phyloP scores from a whole-genome alignment of 2,329 filamentous ascomycete species.

The Tolypocladium tropicale region DNA sequence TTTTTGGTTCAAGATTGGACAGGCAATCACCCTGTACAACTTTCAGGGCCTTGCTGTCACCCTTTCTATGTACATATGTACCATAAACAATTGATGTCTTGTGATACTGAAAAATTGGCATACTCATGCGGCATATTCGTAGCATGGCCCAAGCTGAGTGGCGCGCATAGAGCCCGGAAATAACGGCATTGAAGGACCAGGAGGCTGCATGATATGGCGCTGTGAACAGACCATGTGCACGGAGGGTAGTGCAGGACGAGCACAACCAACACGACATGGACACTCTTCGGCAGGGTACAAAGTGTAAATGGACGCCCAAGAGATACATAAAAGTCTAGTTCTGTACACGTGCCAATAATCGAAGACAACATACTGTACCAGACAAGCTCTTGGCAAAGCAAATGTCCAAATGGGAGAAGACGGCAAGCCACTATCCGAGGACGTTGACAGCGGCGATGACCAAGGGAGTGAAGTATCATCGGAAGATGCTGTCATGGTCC shows the following conservation, averaged over 20 bases:
- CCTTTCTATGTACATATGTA: no score
- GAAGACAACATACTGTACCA: no score
- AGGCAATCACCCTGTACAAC: no score
- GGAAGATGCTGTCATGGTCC: background rate
- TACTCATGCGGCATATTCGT: no score
- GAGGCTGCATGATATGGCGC: background rate
- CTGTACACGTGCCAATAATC: no score
- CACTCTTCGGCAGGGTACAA: background rate
- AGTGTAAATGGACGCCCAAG: background rate
- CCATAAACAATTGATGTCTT: no score
- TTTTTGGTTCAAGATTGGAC: no score
- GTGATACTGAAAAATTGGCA: no score
- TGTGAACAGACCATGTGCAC: background rate
- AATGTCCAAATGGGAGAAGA: background rate
- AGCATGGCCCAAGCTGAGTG: no score
- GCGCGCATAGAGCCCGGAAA: no score
- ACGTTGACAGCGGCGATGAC: background rate
- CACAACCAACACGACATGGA: background rate
- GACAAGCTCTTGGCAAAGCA: background rate
- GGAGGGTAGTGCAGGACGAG: background rate
- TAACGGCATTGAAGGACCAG: background rate
- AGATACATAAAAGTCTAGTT: background rate
- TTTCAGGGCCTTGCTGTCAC: no score
- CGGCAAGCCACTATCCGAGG: no score
- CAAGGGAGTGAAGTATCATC: background rate